Base-by-base conservation (phyloP, 352 stramenopile species). In the Globisporangium irregulare region DNA sequence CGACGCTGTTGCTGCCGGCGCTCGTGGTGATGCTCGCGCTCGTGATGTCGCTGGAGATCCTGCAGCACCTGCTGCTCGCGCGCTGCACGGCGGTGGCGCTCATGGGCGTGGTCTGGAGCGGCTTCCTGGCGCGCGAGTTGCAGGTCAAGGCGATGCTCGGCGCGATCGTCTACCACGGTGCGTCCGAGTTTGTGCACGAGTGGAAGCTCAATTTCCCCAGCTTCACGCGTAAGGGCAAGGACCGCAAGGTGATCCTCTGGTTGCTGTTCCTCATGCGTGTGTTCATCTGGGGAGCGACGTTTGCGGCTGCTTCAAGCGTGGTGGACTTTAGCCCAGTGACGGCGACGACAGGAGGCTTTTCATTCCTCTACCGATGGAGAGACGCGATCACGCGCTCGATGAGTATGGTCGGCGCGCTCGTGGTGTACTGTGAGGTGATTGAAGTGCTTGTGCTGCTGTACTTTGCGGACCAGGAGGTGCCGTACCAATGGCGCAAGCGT, bases 1-100 rank as follows among this genome's bases (percentile, higher is more conserved):
- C 22, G 36, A 32, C 51, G 24, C 15, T 25, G 54, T 36, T 80
- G 59, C 63, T 87, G 38, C 75, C 83, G 6, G 70, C 38, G 64
- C 77, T 92, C 51, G 75, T 90, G 64, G 57, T 92, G 69, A 66
- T 83, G 25, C 68, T 69, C 46, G 67, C 81, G 43, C 25, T 67
- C 34, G 72, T 89, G 27, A 68, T 90, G 27, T 86, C 81, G 62
- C 81, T 92, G 27, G 84, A 92, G 75, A 86, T 92, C 66, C 74
- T 89, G 59, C 80, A 79, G 41, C 74, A 65, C 0, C 72, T 84
- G 57, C 64, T 86, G 48, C 56, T 84, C 1, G 80, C 81, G 34
- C 80, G 84, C 32, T 55, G 75, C 18, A 62, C 86, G 1, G 71
- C 81, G 2, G 76, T 76, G 8, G 32, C 69, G 8, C 66, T 78